Base-by-base conservation (phyloP, 2,329 filamentous ascomycete species). In the Colletotrichum brevisporum region DNA sequence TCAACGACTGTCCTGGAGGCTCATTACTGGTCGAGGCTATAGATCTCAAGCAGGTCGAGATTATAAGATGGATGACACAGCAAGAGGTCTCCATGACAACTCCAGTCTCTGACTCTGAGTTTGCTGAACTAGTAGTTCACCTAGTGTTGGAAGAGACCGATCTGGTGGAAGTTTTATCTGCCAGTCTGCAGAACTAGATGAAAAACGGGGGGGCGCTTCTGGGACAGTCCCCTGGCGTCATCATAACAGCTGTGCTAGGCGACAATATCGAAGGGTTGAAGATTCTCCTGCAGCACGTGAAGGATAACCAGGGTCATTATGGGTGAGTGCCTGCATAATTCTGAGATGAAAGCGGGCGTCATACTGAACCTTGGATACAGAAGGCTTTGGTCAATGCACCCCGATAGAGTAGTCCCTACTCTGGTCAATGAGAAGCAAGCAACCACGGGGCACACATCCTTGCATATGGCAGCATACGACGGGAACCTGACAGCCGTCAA, bases 241-340 rank as follows among this genome's bases (percentile, higher is more conserved):
- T 21, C n/a, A 21, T 0, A 1, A 26, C 15, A 27, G 24, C 9
- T 2, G 21, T 57, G 2, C 8, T 0, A 0, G 0, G 1, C n/a
- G 8, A 2, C 1, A 57, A 57, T 3, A 13, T 15, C 5, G 4
- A 57, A 6, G 54, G 54, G 0, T 13, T 57, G 8, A 9, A 2
- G 15, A 0, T 47, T 57, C 54, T 57, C 1, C 2, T 57, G 0
- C 36, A 57, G 12, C 21, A 56, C 3, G 16, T 5, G 5, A n/a
- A 2, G 12, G 36, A 45, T 1, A 56, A 56, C 13, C 21, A 18
- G 12, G 6, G 12, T 5, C 16, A 56, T 13, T 45, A n/a, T 26
- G 53, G 53, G 53, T 56, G 18, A 27, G 53, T 45, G 6, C 6
- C 10, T 13, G 10, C 3, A 21, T 4, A 13, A 1, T 2, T n/a